A percentile compares a stretch with the other conserved stretches of the same genome.
These are phyloP conservation scores for Melocanna baccifera DNA, from an alignment of 176 grass and related monocot genomes.

Conservation along the genomic window DNA sequence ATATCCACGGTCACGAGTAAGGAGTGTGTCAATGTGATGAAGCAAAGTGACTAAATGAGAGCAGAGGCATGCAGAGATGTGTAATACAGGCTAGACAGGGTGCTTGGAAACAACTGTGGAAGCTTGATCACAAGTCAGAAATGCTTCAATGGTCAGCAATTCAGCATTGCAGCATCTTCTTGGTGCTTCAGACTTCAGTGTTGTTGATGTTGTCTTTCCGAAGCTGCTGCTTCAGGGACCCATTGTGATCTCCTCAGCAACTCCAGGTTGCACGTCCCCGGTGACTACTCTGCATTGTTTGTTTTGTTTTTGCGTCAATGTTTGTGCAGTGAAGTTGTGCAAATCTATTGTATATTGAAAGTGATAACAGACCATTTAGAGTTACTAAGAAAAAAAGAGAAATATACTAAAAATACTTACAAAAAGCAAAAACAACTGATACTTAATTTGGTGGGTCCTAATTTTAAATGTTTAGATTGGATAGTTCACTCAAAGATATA, in stretches of 20 bases:
- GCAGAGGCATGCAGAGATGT: background rate
- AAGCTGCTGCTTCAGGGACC: too few species aligned
- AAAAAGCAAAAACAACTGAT: too few species aligned
- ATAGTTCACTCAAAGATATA: too few species aligned
- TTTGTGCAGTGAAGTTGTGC: background rate
- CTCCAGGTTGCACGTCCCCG: too few species aligned
- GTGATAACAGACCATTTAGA: too few species aligned
- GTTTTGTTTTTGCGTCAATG: background rate
- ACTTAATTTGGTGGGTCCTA: too few species aligned
- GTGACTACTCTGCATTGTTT: background rate
- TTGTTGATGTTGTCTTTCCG: background rate
- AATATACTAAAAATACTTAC: too few species aligned
- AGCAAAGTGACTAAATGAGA: background rate
- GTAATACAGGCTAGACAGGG: background rate
- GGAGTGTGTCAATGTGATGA: background rate
- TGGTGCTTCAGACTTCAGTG: background rate
- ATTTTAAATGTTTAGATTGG: too few species aligned
- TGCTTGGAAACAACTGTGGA: background rate
- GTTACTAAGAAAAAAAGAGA: too few species aligned
- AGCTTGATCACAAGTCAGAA: background rate
- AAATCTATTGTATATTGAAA: background rate
- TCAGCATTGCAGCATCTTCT: background rate
- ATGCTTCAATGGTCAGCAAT: background rate
- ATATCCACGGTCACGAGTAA: too few species aligned
- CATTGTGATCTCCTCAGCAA: too few species aligned